phyloP scores from a whole-genome alignment of 805 yeast genomes.

The Kuraishia ogatae region DNA sequence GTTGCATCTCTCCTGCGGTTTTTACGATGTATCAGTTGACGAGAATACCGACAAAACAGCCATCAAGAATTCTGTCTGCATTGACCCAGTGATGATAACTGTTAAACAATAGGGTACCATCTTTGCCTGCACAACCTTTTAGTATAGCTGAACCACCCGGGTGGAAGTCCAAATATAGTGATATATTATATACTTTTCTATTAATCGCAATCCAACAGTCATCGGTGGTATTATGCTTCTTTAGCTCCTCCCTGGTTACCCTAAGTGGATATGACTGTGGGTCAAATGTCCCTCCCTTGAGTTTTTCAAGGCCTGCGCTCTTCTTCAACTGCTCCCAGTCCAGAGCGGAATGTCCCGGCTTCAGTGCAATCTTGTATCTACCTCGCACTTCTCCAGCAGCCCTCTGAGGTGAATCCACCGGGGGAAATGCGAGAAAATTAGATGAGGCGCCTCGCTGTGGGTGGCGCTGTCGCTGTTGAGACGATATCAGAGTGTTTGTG shows the following conservation, averaged over 20 bases:
- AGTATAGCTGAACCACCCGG: constrained; percentile 88
- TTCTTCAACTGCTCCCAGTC: constrained; percentile 71
- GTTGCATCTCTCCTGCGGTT: too few relatives aligned
- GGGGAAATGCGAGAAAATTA: constrained; percentile 7
- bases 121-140: constrained; percentile 73
- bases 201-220: constrained; percentile 85
- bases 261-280: constrained; percentile 42
- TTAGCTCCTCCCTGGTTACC: constrained; percentile 49
- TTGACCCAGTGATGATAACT: constrained; percentile 71
- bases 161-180: constrained; percentile 76
- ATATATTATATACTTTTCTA: constrained; percentile 79
- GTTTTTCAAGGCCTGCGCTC: constrained; percentile 25
- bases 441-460: neutral
- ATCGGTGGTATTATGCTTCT: constrained; percentile 43
- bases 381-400: constrained; percentile 7
- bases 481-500: neutral
- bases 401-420: constrained; percentile 12
- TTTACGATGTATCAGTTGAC: constrained; percentile 7
- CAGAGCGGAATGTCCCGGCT: constrained; percentile 78
- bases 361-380: constrained; percentile 50
- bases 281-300: constrained; percentile 42
- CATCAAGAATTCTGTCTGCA: constrained; percentile 70
- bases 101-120: constrained; percentile 70
- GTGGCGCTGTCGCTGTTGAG: neutral
- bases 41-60: constrained; percentile 64